phyloP scores from a whole-genome alignment of 345 rosid species.

The Corymbia maculata region DNA sequence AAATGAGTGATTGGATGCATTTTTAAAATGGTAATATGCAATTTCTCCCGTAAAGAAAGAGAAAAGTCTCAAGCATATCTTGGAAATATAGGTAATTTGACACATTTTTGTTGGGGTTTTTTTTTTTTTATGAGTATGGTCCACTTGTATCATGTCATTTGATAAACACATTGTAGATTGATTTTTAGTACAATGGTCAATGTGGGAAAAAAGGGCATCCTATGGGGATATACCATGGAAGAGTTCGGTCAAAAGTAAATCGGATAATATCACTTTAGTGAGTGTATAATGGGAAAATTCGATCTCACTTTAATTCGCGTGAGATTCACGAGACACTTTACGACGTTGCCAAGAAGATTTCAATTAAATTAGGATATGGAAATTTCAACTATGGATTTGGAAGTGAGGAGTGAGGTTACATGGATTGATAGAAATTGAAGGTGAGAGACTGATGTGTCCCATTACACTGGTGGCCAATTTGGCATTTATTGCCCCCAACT shows the following conservation, averaged over 20 bases:
- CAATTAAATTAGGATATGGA: neutral
- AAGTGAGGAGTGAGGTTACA: neutral
- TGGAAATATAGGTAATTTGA: neutral
- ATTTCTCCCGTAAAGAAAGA: neutral
- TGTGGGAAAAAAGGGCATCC: neutral
- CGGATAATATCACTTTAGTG: neutral
- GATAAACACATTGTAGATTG: fast-evolving
- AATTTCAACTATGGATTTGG: neutral
- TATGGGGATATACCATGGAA: neutral
- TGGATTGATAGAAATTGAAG: neutral
- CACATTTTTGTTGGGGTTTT: neutral
- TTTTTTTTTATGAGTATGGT: neutral
- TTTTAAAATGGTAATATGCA: neutral
- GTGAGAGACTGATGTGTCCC: neutral
- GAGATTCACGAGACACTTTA: neutral
- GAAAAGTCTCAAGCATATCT: neutral
- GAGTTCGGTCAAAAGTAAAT: neutral
- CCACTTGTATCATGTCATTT: neutral
- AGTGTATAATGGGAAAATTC: neutral
- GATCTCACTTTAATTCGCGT: neutral
- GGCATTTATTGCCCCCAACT: neutral
- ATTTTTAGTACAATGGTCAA: neutral
- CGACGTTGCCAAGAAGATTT: neutral
- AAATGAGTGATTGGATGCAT: neutral
- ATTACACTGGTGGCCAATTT: neutral